Evolutionary conservation across 2,329 filamentous ascomycete species (phyloP), one percentile per base, ranked within the genome.

Genomic region (Chaetomiaceae sp.): DNA sequence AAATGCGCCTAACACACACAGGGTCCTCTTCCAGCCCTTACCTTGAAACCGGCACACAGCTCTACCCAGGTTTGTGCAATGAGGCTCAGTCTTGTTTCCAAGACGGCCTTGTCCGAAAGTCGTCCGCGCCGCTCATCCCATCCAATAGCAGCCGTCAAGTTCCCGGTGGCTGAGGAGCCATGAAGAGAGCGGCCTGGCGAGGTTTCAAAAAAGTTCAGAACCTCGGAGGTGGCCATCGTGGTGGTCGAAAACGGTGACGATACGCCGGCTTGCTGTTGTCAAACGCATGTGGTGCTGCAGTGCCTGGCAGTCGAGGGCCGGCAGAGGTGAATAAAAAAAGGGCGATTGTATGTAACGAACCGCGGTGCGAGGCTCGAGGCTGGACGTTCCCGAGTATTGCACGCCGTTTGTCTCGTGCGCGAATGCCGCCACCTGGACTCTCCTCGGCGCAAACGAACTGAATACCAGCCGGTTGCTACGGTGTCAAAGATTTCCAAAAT

Each of bases 201-300:
- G 67, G 64, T 67, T 66, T 66, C 70, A 67, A 66, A 70, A 61
- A 68, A 70, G 58, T 67, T 66, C 67, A 74, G 65, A 70, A 79
- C 70, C 61, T 72, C 70, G 71, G 72, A 73, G 67, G 76, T 69
- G 68, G 79, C 78, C 79, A 82, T 82, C 67, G 64, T 78, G 75
- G 67, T 67, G 72, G 68, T 71, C 69, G 60, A 60, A 62, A 63
- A 68, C 71, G 67, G 71, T 75, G 68, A 63, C 61, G 58, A 68
- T 73, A 61, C 65, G 64, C 63, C 71, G 64, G 67, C 67, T 64
- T 61, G 61, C 61, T 60, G 67, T 64, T 69, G 68, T 71, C 69
- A 72, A 67, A 77, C 73, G 73, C 78, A 81, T 81, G 76, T 62
- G 61, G 59, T 60, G 56, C 54, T 58, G 56, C 46, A 43, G 57